A percentile compares a stretch with the other conserved stretches of the same genome.
Conservation (phyloP, 2,329 filamentous ascomycete species). For the Clarireedia paspali region DNA sequence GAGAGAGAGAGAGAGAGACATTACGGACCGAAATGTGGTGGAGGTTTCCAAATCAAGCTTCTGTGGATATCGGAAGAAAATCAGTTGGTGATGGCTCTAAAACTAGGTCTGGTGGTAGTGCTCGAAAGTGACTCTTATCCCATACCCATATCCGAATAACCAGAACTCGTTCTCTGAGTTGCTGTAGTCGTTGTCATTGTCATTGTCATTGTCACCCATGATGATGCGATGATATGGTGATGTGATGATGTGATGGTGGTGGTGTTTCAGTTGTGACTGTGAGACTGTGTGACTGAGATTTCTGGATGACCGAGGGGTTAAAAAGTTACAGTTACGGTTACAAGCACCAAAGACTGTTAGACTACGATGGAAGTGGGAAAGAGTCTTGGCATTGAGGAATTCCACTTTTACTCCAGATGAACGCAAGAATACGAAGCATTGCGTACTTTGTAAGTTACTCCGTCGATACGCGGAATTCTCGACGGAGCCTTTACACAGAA, state of each 20-base stretch:
- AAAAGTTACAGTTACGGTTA: not conserved
- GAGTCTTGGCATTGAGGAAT: not conserved
- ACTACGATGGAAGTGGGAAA: not conserved
- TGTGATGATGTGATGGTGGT: not conserved
- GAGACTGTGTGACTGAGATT: not conserved
- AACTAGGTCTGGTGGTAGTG: not conserved
- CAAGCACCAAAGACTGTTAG: not conserved
- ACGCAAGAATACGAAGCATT: no score
- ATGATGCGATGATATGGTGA: not conserved
- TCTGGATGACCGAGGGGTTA: not conserved
- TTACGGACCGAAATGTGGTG: constrained; percentile 81
- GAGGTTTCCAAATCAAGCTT: constrained; percentile 97
- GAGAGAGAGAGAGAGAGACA: no score
- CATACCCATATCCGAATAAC: constrained; percentile 95
- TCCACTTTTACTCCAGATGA: constrained; percentile 1
- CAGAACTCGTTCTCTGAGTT: constrained; percentile 60
- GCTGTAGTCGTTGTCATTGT: not conserved
- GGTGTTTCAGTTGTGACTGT: not conserved
- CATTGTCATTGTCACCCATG: not conserved
- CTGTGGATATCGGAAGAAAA: constrained; percentile 36
- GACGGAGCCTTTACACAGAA: no score
- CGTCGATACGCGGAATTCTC: no score
- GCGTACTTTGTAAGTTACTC: no score
- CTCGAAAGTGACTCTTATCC: not conserved
- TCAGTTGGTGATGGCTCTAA: not conserved